Percentiles rank a stretch among this genome's conserved stretches.
Evolutionary conservation across 2,329 filamentous ascomycete species (phyloP).

Genomic region (Triangularia setosa): DNA sequence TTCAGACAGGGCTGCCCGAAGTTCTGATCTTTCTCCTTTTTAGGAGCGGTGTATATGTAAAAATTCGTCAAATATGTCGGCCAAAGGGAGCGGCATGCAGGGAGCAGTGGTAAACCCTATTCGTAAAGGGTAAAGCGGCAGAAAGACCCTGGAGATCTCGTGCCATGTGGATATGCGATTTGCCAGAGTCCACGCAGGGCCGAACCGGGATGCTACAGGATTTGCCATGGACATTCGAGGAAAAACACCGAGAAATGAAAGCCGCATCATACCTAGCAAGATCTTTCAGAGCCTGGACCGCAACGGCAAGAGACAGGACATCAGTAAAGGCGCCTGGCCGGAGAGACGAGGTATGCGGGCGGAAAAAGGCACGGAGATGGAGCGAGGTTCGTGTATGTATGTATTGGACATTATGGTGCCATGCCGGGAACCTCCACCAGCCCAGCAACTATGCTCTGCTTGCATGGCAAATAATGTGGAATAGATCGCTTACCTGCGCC

Average conservation of each 20-base stretch:
- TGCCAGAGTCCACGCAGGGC: not conserved
- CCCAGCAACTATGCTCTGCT: not conserved
- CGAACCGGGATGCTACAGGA: not conserved
- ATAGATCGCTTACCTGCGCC: constrained; percentile 20
- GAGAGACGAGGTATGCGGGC: constrained; percentile 7
- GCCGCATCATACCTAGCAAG: constrained; percentile 31
- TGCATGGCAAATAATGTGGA: not conserved
- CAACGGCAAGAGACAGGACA: constrained; percentile 14
- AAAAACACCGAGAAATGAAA: constrained; percentile 8
- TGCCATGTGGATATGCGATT: not conserved
- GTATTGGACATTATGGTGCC: too few relatives aligned
- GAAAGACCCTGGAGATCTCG: not conserved
- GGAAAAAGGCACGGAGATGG: constrained; percentile 8
- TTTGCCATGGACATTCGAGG: not conserved
- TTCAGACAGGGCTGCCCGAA: not conserved
- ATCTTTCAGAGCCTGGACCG: constrained; percentile 32
- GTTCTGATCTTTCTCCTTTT: not conserved
- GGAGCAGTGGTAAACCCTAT: not conserved
- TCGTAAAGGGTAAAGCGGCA: not conserved
- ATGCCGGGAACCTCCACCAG: not conserved
- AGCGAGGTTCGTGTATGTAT: not conserved
- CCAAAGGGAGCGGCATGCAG: not conserved
- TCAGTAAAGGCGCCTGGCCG: constrained; percentile 16
- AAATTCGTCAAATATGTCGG: not conserved
- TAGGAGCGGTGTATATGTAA: not conserved